Evolutionary conservation across 2,329 filamentous ascomycete genomes (phyloP), one percentile per base, ranked within the genome.

Genomic region (Chrysoporthe austroafricana): DNA sequence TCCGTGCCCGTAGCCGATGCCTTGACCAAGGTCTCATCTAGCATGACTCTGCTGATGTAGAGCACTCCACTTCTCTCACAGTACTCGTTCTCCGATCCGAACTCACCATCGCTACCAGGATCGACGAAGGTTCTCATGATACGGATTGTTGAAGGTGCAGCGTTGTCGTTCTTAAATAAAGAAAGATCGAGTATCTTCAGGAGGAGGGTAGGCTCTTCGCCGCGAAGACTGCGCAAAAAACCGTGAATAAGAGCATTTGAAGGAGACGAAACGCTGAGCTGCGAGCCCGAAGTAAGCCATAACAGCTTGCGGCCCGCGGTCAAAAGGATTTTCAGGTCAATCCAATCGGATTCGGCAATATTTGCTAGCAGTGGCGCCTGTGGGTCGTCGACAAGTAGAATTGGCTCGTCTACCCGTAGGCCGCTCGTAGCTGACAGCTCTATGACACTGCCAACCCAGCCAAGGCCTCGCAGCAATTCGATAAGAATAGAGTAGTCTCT

Each of bases 241-340:
- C 54, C 54, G 21, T 57, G 54, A 26, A 57, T 36, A 13, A 57
- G 54, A 26, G 54, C 54, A 7, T 57, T 57, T 18, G 34, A 57
- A 18, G 54, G 54, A 34, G 54, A 57, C 4, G 32, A 34, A 26
- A 57, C 26, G 26, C 26, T 57, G 32, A 57, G 8, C 54, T 57
- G 54, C 13, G 54, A 34, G 54, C 54, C 54, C 14, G 54, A 36
- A 57, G 26, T 57, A 9, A 57, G 26, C 26, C 26, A 57, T 18
- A 57, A 26, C 14, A 57, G 21, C 54, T 18, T 34, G 26, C 54
- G 26, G 34, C 34, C 54, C 21, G 54, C 26, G 26, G 34, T 57
- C 54, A 57, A 14, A 9, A 57, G 54, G 21, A 1, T 26, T 18
- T 57, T 18, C 3, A 57, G 18, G 54, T 57, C 34, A 26, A 11